These are phyloP conservation scores for Taphrina deformans DNA, from an alignment of 1,139 yeast species.

Conservation along the genomic window DNA sequence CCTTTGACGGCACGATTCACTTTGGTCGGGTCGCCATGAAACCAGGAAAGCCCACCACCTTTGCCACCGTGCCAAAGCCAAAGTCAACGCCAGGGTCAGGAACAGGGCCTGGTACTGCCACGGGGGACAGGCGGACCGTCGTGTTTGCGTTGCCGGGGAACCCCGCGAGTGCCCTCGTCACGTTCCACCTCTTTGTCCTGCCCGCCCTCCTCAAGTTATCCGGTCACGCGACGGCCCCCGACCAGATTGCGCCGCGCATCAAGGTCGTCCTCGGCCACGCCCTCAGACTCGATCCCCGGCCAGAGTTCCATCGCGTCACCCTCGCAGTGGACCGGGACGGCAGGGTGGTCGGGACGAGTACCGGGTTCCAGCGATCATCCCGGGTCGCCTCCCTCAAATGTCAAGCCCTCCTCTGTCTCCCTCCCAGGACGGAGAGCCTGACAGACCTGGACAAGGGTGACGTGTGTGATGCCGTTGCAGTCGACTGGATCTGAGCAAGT, in stretches of 20 bases:
- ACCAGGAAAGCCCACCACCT: slow-evolving; percentile 59
- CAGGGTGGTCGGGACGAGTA: slow-evolving; percentile 46
- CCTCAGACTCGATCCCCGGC: slow-evolving; percentile 51
- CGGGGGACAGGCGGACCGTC: slow-evolving; percentile 37
- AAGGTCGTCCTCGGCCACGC: slow-evolving; percentile 41
- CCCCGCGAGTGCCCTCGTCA: slow-evolving; percentile 56
- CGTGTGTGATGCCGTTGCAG: slow-evolving; percentile 9
- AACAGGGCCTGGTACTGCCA: not conserved
- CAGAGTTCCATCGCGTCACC: slow-evolving; percentile 53
- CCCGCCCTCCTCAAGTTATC: slow-evolving; percentile 49
- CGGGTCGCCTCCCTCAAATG: slow-evolving; percentile 53
- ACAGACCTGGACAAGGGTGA: not conserved
- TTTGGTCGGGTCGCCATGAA: slow-evolving; percentile 58
- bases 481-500: not conserved
- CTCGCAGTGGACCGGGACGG: slow-evolving; percentile 40
- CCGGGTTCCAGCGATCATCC: slow-evolving; percentile 55
- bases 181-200: slow-evolving; percentile 52
- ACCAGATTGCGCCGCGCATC: not conserved
- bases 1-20: slow-evolving; percentile 50
- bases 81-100: not conserved
- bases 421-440: slow-evolving; percentile 40
- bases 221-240: slow-evolving; percentile 41
- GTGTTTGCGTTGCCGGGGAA: slow-evolving; percentile 57
- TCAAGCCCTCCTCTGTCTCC: slow-evolving; percentile 51
- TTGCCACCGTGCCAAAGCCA: slow-evolving; percentile 48